Evolutionary conservation across 2,329 filamentous ascomycete genomes (phyloP).

Genomic region (Fusarium fujikuroi): DNA sequence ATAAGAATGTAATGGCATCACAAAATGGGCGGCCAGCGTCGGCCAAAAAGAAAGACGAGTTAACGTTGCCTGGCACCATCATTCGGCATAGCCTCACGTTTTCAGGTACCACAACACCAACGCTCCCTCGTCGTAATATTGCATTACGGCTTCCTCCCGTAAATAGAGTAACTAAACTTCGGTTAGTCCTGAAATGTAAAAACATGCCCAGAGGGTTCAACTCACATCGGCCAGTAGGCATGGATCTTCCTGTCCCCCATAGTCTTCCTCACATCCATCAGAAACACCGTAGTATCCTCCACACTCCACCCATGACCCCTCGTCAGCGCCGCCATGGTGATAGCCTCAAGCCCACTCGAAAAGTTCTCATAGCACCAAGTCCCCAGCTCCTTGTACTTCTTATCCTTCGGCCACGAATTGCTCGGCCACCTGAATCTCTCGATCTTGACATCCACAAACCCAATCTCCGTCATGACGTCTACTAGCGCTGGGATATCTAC

Average conservation of each 20-base stretch:
- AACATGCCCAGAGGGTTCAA: accelerated
- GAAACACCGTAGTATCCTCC: not conserved
- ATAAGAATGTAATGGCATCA: not conserved
- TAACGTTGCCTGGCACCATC: not conserved
- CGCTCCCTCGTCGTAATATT: not conserved
- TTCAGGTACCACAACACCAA: not conserved
- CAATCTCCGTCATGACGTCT: not conserved
- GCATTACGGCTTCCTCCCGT: not conserved
- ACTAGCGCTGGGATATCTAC: not conserved
- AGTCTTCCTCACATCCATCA: not conserved
- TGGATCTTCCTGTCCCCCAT: not conserved
- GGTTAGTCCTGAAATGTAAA: not conserved
- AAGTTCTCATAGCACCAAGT: not conserved
- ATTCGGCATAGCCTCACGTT: accelerated
- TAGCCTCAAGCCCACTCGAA: not conserved
- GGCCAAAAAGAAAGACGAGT: not conserved
- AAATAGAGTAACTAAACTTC: not conserved
- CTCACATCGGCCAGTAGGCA: not conserved
- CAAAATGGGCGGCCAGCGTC: not conserved
- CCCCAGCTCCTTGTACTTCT: not conserved
- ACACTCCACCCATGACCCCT: not conserved
- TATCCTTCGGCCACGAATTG: not conserved
- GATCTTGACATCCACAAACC: not conserved
- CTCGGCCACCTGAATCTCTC: not conserved
- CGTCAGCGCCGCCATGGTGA: not conserved